Evolutionary conservation across 495 filamentous ascomycete species (phyloP), one percentile per base, ranked within the genome.

Genomic region (Aspergillus sclerotiicarbonarius): DNA sequence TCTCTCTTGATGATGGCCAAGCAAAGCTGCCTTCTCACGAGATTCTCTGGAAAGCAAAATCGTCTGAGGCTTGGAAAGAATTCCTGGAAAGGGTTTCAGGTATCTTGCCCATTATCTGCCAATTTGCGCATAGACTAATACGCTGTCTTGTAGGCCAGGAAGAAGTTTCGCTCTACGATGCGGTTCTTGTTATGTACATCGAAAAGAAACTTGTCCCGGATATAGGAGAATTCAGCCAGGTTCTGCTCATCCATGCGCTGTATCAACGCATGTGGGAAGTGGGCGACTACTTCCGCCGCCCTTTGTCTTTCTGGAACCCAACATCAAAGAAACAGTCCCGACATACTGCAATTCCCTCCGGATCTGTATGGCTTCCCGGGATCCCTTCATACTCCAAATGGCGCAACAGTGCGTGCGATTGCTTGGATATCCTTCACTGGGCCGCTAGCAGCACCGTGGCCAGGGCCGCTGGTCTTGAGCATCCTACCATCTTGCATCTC

Each of bases 391-490:
- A 76, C 54, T 74, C 79, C 4, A 81, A 80, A 54, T 84, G 81
- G 81, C 74, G 79, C 29, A 84, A 84, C 60, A 77, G 78, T 47
- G 73, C 78, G 18, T 82, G 80, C 47, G 81, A 84, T 60, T 79
- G 74, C 49, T 57, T 84, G 15, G 81, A 84, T 56, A 77, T 82
- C 19, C 70, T 84, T 9, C 80, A 84, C 55, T 84, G 81, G 81
- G 71, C 71, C 15, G 79, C 80, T 18, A 82, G 82, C 53, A 71
- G 67, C 43, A 69, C 72, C 5, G 74, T 79, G 29, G 71, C 74
- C 1, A 74, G 72, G 58, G 73, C 75, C 19, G 70, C 67, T 15
- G 80, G 80, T 10, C 63, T 77, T 33, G 80, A 82, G 54, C 79
- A 80, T 54, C 76, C 81, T 6, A 80, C 77, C 9, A 71, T 83